Evolutionary conservation across 805 yeast species (phyloP).

Genomic region (Candida montana): DNA sequence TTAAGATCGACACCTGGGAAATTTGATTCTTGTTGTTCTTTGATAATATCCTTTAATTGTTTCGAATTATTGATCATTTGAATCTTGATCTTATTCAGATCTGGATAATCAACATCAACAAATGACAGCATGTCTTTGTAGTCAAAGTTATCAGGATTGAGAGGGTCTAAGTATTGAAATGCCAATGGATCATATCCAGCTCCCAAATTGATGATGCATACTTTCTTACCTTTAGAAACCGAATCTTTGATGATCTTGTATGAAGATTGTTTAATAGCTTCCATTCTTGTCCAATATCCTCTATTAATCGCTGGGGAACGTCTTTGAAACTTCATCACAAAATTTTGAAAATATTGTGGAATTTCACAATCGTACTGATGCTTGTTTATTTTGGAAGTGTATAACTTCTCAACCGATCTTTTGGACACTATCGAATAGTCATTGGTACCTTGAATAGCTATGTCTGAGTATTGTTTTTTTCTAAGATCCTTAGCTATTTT

Average conservation of each 20-base stretch:
- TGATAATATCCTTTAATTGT: constrained; percentile 44
- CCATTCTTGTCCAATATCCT: constrained; percentile 80
- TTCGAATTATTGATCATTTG: constrained; percentile 42
- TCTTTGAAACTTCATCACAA: constrained; percentile 61
- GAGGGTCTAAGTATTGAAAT: constrained; percentile 40
- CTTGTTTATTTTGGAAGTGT: constrained; percentile 27
- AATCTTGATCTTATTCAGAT: constrained; percentile 51
- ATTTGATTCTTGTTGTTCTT: constrained; percentile 17
- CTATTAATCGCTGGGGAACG: constrained; percentile 78
- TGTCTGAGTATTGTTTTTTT: constrained; percentile 48
- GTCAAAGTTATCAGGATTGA: constrained; percentile 23
- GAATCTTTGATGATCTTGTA: constrained; percentile 37
- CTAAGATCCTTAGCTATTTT: constrained; percentile 39
- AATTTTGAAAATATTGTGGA: constrained; percentile 53
- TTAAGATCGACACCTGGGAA: constrained; percentile 27
- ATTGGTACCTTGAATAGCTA: constrained; percentile 79
- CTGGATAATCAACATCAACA: constrained; percentile 74
- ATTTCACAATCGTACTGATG: constrained; percentile 15
- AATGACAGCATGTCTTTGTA: constrained; percentile 38
- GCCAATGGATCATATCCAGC: constrained; percentile 73
- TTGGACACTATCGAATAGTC: constrained; percentile 80
- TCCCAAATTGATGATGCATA: constrained; percentile 61
- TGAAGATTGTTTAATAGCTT: constrained; percentile 53
- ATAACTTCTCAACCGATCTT: constrained; percentile 69
- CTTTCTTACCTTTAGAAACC: constrained; percentile 21